Conservation (phyloP, 129 eudicot species). For the Mikania micrantha region DNA sequence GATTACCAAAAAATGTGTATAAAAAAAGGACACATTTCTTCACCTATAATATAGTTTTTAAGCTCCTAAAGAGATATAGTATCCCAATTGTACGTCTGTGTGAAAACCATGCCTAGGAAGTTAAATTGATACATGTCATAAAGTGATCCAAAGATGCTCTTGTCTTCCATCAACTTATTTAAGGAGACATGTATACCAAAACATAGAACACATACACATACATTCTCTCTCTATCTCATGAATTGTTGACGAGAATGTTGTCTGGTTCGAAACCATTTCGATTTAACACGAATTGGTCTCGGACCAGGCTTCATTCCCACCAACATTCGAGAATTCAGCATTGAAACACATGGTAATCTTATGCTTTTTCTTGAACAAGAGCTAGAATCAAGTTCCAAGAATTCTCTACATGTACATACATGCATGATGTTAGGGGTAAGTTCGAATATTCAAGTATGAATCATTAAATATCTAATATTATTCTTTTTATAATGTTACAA, state of each 20-base stretch:
- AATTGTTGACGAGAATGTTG: conserved; percentile 64
- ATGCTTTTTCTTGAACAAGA: not conserved
- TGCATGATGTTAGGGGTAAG: not conserved
- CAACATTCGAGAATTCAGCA: conserved; percentile 33
- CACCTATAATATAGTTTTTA: not conserved
- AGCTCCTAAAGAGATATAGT: conserved; percentile 1
- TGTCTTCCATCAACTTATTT: conserved; percentile 33
- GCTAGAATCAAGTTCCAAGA: not conserved
- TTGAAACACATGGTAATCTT: not conserved
- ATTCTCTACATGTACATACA: conserved; percentile 19
- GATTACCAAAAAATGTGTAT: not conserved
- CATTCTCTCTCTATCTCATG: conserved; percentile 14
- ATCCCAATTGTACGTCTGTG: conserved; percentile 11
- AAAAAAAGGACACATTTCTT: not conserved
- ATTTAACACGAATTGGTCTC: conserved; percentile 35
- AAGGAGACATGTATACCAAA: conserved; percentile 33
- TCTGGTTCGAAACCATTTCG: conserved; percentile 55
- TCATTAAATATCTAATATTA: not conserved
- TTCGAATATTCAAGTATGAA: not conserved
- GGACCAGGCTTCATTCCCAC: conserved; percentile 99
- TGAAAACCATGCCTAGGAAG: conserved; percentile 41
- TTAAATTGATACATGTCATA: conserved; percentile 22
- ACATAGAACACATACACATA: conserved; percentile 9
- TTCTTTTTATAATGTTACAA: no score
- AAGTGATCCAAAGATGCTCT: conserved; percentile 21